Evolutionary conservation across 2,329 filamentous ascomycete genomes (phyloP), one percentile per base, ranked within the genome.

Genomic region (Peltaster fructicola): DNA sequence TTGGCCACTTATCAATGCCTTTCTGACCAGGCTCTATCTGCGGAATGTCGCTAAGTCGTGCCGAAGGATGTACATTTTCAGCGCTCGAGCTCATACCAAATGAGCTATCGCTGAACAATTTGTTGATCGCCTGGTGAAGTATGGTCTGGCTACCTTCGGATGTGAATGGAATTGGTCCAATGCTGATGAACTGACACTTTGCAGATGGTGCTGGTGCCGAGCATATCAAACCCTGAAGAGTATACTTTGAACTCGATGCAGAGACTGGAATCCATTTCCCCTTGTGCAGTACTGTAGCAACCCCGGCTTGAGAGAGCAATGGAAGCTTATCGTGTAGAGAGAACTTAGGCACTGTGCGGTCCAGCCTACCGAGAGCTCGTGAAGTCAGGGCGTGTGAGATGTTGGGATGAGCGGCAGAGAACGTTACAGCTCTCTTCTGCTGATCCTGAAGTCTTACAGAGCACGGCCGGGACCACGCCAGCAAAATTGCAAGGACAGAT

Each of bases 1-100:
- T 85, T 0, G 85, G 82, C 71, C 80, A 88, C 24, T 69, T 65
- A 40, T 93, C 81, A 7, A 84, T 56, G 0, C 70, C 62, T 43
- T 79, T 85, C 20, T 58, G 61, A 8, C 52, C 38, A 6, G 59
- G 68, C 17, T 65, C 36, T 30, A 70, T 64, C 33, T 52, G 61
- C 15, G 47, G 52, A 1, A 58, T 65, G 27, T 57, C 64, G 1
- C 53, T 54, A 14, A n/a, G n/a, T n/a, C n/a, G n/a, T n/a, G n/a
- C n/a, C n/a, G n/a, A n/a, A n/a, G n/a, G n/a, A n/a, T n/a, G n/a
- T 61, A 56, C 5, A 40, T 47, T 30, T 61, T 66, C 30, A 49
- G 56, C 12, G 50, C 46, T 26, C 43, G 45, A 33, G 60, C 53
- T 24, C 45, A 57, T 50, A 0, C 81, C 80, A 51, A 95, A 98